These are phyloP conservation scores for Pseudotulostoma volvatum DNA, from an alignment of 495 filamentous ascomycete genomes.

Conservation along the genomic window DNA sequence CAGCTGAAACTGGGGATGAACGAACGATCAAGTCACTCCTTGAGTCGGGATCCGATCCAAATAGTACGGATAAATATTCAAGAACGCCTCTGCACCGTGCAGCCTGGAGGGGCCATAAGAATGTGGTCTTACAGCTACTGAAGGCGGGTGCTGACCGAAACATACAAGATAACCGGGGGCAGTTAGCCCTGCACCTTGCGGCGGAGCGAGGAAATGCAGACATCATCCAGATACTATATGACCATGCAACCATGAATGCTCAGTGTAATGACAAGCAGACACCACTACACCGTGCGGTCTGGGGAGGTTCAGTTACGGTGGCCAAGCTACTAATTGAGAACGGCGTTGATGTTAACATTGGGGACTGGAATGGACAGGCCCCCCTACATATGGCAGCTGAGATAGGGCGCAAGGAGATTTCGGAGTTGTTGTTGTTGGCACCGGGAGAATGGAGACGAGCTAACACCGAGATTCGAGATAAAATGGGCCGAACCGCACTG, in stretches of 20 bases:
- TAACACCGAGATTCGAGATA: not conserved
- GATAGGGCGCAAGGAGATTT: no score
- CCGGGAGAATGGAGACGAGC: not conserved
- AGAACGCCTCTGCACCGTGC: conserved; percentile 3
- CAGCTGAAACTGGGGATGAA: not conserved
- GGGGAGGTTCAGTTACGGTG: not conserved
- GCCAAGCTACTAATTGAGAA: conserved; percentile 1
- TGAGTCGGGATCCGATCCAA: no score
- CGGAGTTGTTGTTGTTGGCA: not conserved
- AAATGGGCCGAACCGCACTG: conserved; percentile 3
- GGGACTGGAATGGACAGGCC: conserved; percentile 2
- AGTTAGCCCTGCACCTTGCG: conserved; percentile 2
- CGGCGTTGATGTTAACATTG: not conserved
- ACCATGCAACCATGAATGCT: not conserved
- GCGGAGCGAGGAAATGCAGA: conserved; percentile 4
- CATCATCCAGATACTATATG: conserved; percentile 1
- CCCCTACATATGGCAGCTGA: conserved; percentile 4
- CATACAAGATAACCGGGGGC: not conserved
- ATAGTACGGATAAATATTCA: not conserved
- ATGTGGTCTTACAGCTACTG: not conserved
- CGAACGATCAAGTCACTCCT: not conserved
- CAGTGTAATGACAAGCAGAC: not conserved
- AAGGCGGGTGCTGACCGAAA: no score
- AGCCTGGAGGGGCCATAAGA: conserved; percentile 3
- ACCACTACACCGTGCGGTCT: not conserved